Conservation (phyloP, 371 early-diverging fungal species). For the Lichtheimia corymbifera region DNA sequence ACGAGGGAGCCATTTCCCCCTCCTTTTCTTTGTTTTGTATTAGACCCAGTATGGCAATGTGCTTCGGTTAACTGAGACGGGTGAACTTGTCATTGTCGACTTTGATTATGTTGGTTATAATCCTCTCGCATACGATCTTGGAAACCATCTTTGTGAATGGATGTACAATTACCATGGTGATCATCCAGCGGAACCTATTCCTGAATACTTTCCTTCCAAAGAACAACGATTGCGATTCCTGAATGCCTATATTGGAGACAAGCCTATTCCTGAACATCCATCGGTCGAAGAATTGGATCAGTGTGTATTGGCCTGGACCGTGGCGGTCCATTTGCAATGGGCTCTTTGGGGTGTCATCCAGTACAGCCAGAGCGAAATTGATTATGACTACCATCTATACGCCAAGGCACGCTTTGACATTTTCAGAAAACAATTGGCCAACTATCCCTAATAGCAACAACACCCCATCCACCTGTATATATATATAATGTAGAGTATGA, state of each 20-base stretch:
- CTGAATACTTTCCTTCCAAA: constrained; percentile 55
- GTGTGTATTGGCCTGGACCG: constrained; percentile 54
- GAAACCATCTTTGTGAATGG: constrained; percentile 92
- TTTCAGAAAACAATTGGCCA: constrained; percentile 25
- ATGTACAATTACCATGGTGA: constrained; percentile 76
- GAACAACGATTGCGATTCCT: constrained; percentile 63
- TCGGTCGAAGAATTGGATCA: constrained; percentile 19
- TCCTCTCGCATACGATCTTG: constrained; percentile 81
- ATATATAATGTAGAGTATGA: no score
- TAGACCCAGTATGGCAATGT: constrained; percentile 86
- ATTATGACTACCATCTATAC: constrained; percentile 82
- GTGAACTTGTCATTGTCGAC: constrained; percentile 74
- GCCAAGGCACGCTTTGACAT: constrained; percentile 60
- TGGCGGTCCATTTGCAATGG: constrained; percentile 78
- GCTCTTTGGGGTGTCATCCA: constrained; percentile 86
- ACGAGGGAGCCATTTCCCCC: no score
- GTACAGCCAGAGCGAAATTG: constrained; percentile 74
- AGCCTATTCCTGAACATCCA: background rate
- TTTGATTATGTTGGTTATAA: constrained; percentile 91
- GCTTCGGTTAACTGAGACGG: constrained; percentile 50
- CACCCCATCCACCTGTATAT: no score
- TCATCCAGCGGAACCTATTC: constrained; percentile 51
- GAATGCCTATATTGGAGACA: constrained; percentile 59
- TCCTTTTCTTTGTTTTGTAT: background rate
- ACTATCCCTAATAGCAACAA: background rate